Evolutionary conservation across 2,329 filamentous ascomycete species (phyloP).

Genomic region (Fusarium pseudonygamai): DNA sequence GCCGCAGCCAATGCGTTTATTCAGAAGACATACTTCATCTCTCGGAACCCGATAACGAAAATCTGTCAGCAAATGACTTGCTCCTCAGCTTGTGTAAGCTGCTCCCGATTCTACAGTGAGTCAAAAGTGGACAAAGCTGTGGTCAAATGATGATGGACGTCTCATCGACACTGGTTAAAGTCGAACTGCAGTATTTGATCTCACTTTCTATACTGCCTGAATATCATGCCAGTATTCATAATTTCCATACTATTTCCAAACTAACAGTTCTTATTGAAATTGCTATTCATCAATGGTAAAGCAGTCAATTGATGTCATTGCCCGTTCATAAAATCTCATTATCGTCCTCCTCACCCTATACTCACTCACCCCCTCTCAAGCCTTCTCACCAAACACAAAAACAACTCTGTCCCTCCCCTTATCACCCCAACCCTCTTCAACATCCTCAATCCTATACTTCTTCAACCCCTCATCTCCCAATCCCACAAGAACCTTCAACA

Average conservation of each 20-base stretch:
- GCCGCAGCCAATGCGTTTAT: neutral
- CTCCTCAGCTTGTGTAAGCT: neutral
- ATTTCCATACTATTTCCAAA: neutral
- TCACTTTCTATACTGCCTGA: neutral
- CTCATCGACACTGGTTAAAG: neutral
- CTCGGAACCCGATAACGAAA: neutral
- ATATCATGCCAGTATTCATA: neutral
- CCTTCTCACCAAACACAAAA: constrained; percentile 41
- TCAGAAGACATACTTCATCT: neutral
- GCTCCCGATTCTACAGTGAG: accelerated
- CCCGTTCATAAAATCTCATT: neutral
- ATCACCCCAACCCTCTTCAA: constrained; percentile 41
- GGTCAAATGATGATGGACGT: no score
- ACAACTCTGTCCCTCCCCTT: constrained; percentile 42
- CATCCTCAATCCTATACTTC: constrained; percentile 37
- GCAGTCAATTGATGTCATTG: neutral
- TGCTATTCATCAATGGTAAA: no score
- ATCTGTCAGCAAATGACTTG: neutral
- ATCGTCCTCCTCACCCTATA: neutral
- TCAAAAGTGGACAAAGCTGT: accelerated
- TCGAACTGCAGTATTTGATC: neutral
- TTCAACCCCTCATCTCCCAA: constrained; percentile 33
- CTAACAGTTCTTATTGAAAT: neutral
- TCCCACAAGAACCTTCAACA: constrained; percentile 41
- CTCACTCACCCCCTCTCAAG: neutral